These are phyloP conservation scores for Craterostigma plantagineum DNA, from an alignment of 257 asterid genomes.

Conservation along the genomic window DNA sequence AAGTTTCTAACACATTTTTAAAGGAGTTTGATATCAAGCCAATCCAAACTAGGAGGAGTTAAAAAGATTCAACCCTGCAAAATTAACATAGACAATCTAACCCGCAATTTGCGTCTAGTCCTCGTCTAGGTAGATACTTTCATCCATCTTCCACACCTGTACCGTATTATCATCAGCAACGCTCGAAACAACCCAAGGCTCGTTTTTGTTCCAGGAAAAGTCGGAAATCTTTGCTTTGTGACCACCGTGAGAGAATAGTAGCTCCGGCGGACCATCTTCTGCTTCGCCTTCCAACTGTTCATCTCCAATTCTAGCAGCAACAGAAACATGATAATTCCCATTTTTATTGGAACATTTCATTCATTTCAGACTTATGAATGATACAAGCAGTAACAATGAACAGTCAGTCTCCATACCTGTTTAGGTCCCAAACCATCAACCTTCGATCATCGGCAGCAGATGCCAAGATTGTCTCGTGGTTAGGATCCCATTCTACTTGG, in stretches of 20 bases:
- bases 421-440: slow-evolving; percentile 92
- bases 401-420: slow-evolving; percentile 36
- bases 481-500: slow-evolving; percentile 99
- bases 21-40: too few species aligned
- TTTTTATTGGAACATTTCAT: neutral
- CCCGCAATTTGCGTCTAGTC: too few species aligned
- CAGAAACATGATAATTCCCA: neutral
- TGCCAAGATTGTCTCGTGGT: slow-evolving; percentile 85
- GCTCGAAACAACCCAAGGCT: slow-evolving; percentile 84
- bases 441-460: slow-evolving; percentile 90
- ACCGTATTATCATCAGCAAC: slow-evolving; percentile 84
- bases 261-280: slow-evolving; percentile 94
- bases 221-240: slow-evolving; percentile 87
- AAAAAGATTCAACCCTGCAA: neutral
- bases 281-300: slow-evolving; percentile 99
- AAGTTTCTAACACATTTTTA: too few species aligned
- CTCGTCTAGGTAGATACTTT: slow-evolving; percentile 65
- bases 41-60: neutral
- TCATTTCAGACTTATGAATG: too few species aligned
- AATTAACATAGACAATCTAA: neutral
- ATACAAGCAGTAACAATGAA: too few species aligned
- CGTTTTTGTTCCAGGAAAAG: slow-evolving; percentile 82
- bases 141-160: slow-evolving; percentile 95
- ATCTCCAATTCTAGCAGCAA: slow-evolving; percentile 61
- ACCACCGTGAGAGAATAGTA: slow-evolving; percentile 91